Conservation (phyloP, 306 rosid species). For the Senna tora region DNA sequence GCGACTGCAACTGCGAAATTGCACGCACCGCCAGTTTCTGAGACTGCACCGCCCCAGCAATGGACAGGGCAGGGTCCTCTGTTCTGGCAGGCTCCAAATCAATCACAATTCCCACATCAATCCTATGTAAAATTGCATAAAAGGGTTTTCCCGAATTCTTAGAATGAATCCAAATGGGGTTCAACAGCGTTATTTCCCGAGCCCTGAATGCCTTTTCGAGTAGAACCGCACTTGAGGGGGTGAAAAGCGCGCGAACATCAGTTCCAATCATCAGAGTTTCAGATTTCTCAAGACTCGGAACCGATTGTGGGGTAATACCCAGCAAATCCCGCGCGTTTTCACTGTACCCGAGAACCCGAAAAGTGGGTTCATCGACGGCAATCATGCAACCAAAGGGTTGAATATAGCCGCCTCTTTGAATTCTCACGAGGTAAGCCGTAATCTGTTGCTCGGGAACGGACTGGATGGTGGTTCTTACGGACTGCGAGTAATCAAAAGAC, state of each 20-base stretch:
- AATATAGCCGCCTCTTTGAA: conserved; percentile 87
- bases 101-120: conserved; percentile 86
- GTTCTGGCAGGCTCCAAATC: conserved; percentile 91
- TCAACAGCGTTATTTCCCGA: conserved; percentile 79
- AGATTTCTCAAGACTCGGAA: conserved; percentile 57
- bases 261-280: conserved; percentile 56
- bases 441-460: conserved; percentile 76
- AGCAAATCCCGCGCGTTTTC: conserved; percentile 87
- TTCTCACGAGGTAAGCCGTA: conserved; percentile 67
- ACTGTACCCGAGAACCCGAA: conserved; percentile 61
- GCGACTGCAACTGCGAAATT: conserved; percentile 78
- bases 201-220: conserved; percentile 85
- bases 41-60: conserved; percentile 95
- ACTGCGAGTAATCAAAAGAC: conserved; percentile 69
- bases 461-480: conserved; percentile 42
- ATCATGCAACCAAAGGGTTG: conserved; percentile 92
- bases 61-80: conserved; percentile 92
- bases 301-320: conserved; percentile 74
- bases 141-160: conserved; percentile 77
- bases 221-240: conserved; percentile 50
- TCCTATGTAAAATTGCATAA: conserved; percentile 84
- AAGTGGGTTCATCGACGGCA: conserved; percentile 65
- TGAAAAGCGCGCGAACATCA: conserved; percentile 70
- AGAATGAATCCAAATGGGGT: conserved; percentile 94
- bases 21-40: conserved; percentile 96